Percentiles rank a stretch among this genome's conserved stretches.
Conservation (phyloP, 2,329 filamentous ascomycete genomes). For the Exophiala sp. region DNA sequence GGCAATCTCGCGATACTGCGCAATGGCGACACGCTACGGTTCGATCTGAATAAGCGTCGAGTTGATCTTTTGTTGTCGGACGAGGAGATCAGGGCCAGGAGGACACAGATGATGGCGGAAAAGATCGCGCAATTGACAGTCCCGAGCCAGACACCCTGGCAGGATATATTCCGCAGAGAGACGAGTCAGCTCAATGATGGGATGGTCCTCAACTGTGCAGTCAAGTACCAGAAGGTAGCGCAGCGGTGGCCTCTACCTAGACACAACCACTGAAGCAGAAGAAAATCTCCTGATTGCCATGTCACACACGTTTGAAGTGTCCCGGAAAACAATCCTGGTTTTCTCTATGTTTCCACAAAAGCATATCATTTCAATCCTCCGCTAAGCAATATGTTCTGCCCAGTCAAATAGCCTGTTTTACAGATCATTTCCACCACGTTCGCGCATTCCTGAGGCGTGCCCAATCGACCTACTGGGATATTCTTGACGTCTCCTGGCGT, state of each 20-base stretch:
- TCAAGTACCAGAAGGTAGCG: constrained; percentile 48
- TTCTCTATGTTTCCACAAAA: too few relatives aligned
- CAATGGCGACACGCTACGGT: constrained; percentile 50
- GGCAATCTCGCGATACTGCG: constrained; percentile 51
- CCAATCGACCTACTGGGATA: constrained; percentile 58
- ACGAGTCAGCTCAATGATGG: constrained; percentile 46
- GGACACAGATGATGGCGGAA: constrained; percentile 36
- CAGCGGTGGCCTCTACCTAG: constrained; percentile 40
- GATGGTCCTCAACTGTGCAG: constrained; percentile 46
- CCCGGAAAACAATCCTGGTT: too few relatives aligned
- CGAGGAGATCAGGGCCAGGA: constrained; percentile 42
- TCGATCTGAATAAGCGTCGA: constrained; percentile 49
- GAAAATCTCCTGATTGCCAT: too few relatives aligned
- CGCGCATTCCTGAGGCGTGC: constrained; percentile 57
- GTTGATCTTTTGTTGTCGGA: constrained; percentile 48
- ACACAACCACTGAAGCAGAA: constrained; percentile 41
- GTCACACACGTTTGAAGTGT: too few relatives aligned
- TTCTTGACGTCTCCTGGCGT: constrained; percentile 58
- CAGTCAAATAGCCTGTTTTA: constrained; percentile 59
- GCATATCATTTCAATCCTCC: constrained; percentile 55
- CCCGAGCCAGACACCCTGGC: constrained; percentile 50
- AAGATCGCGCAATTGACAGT: constrained; percentile 38
- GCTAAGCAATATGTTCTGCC: constrained; percentile 53
- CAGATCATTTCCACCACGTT: constrained; percentile 60
- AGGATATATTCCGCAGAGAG: constrained; percentile 49